phyloP scores from a whole-genome alignment of 2,329 filamentous ascomycete species.

The Scytalidium lignicola region DNA sequence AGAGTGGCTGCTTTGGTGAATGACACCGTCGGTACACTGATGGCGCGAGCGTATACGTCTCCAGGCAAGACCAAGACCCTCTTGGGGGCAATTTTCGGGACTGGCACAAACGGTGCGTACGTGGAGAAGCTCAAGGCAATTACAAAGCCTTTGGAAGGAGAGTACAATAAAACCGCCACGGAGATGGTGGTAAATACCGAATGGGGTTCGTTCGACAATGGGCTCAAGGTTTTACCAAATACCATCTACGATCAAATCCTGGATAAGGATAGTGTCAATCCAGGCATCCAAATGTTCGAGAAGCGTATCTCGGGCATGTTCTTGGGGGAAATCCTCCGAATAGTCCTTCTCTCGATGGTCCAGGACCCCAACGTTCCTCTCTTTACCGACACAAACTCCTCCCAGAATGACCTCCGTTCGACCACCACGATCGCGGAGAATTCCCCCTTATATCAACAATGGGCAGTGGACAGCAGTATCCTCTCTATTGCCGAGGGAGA shows the following conservation, averaged over 20 bases:
- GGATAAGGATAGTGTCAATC: constrained; percentile 79
- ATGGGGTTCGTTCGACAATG: constrained; percentile 98
- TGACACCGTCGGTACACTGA: constrained; percentile 94
- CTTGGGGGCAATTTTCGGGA: constrained; percentile 95
- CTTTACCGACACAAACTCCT: constrained; percentile 72
- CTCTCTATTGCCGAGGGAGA: constrained; percentile 84
- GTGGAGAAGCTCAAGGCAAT: constrained; percentile 86
- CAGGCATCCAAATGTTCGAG: constrained; percentile 97
- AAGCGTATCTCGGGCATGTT: constrained; percentile 99
- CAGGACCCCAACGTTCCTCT: constrained; percentile 61
- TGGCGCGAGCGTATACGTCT: constrained; percentile 94
- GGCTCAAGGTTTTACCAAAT: constrained; percentile 78
- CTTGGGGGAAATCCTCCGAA: constrained; percentile 84
- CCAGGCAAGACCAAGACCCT: constrained; percentile 81
- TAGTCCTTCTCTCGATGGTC: constrained; percentile 68
- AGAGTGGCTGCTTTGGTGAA: constrained; percentile 95
- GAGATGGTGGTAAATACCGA: constrained; percentile 98
- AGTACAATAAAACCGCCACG: constrained; percentile 75
- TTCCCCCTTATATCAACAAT: constrained; percentile 68
- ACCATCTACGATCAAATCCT: constrained; percentile 78
- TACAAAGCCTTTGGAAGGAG: constrained; percentile 66
- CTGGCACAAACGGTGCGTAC: constrained; percentile 95
- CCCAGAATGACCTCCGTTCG: constrained; percentile 62
- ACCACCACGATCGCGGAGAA: constrained; percentile 63
- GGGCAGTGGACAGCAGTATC: constrained; percentile 88